phyloP scores from a whole-genome alignment of 768 basidiomycete species.

The Russula ochroleuca region DNA sequence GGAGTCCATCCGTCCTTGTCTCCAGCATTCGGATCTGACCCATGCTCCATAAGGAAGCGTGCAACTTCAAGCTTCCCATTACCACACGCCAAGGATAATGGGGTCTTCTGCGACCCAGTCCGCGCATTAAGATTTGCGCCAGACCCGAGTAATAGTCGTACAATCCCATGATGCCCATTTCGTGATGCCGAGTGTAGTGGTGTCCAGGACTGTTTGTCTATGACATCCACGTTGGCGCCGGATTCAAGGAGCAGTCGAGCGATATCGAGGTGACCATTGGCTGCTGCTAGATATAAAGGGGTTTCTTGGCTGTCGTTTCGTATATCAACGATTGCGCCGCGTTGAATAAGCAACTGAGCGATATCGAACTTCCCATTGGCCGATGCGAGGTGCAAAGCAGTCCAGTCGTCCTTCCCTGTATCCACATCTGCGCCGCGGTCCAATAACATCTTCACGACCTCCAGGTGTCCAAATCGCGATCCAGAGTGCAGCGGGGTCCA shows the following conservation, averaged over 20 bases:
- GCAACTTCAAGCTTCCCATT: neutral
- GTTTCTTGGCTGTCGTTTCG: neutral
- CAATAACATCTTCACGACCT: slow-evolving; percentile 2
- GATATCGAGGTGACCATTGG: neutral
- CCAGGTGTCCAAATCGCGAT: neutral
- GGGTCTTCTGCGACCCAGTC: neutral
- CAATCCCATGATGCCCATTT: neutral
- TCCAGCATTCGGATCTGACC: neutral
- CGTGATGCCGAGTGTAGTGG: neutral
- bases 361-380: neutral
- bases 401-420: slow-evolving; percentile 8
- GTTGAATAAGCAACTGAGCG: neutral
- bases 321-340: neutral
- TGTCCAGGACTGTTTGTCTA: neutral
- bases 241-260: neutral
- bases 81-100: neutral
- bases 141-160: neutral
- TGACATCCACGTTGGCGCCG: neutral
- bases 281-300: neutral
- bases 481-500: neutral
- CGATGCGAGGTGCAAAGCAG: slow-evolving; percentile 7
- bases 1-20: neutral
- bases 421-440: neutral
- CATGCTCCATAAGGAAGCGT: neutral
- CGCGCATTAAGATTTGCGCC: neutral